Evolutionary conservation across 2,329 filamentous ascomycete species (phyloP).

Genomic region (Cadophora gregata): DNA sequence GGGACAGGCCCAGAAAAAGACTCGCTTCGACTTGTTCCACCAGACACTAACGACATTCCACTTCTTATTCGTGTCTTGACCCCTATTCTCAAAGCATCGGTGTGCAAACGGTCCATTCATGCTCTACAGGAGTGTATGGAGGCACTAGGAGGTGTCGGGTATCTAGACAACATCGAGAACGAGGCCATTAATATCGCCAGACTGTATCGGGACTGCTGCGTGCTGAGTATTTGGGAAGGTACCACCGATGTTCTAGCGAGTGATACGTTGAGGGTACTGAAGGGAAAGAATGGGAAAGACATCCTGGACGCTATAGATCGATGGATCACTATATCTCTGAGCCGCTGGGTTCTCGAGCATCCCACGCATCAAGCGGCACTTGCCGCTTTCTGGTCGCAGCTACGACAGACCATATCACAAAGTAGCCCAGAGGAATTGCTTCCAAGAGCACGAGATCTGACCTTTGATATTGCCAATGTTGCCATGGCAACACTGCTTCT

Average conservation of each 20-base stretch:
- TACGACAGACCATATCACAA: not conserved
- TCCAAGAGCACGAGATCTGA: slow-evolving; percentile 20
- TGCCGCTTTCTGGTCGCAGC: not conserved
- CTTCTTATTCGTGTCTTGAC: slow-evolving; percentile 63
- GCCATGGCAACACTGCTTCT: slow-evolving; percentile 23
- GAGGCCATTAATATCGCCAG: slow-evolving; percentile 70
- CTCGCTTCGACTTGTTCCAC: slow-evolving; percentile 21
- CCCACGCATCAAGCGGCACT: not conserved
- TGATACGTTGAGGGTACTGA: slow-evolving; percentile 56
- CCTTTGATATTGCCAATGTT: slow-evolving; percentile 25
- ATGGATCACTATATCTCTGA: slow-evolving; percentile 37
- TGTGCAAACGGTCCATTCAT: slow-evolving; percentile 56
- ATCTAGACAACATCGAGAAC: slow-evolving; percentile 65
- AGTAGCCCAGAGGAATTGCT: slow-evolving; percentile 13
- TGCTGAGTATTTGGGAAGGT: slow-evolving; percentile 73
- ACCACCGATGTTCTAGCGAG: slow-evolving; percentile 73
- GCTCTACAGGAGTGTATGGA: slow-evolving; percentile 66
- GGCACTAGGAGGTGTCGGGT: slow-evolving; percentile 69
- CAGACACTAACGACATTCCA: slow-evolving; percentile 26
- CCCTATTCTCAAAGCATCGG: slow-evolving; percentile 65
- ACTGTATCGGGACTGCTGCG: slow-evolving; percentile 67
- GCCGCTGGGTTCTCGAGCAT: not conserved
- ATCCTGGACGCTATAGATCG: slow-evolving; percentile 50
- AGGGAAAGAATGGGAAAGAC: slow-evolving; percentile 47
- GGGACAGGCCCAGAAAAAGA: not conserved